Evolutionary conservation across 2,329 filamentous ascomycete species (phyloP), one percentile per base, ranked within the genome.

Genomic region (Lecanicillium sp.): DNA sequence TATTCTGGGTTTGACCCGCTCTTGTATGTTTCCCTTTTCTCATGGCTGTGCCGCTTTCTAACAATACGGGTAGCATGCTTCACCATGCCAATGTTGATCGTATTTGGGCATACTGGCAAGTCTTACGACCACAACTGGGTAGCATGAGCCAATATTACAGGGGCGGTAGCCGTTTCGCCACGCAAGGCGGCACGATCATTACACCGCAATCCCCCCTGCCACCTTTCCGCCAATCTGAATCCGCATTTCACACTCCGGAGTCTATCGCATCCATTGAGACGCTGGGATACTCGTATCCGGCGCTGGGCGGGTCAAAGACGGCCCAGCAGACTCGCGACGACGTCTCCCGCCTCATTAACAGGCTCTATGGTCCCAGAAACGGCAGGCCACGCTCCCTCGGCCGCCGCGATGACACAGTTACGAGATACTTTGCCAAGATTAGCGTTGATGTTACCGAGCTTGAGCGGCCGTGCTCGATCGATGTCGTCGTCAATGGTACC

Each of bases 61-160:
- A 25, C 37, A 2, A 41, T 17, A 18, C 3, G 7, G 11, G 4
- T 18, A 60, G 58, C 47, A 65, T 64, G 65, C 51, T 71, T 18
- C 68, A 71, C 43, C 70, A 71, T 58, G 57, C 67, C 50, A 77
- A 84, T 48, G 68, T 84, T 39, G 78, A 84, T 49, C 72, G 79
- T 29, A 63, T 84, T 28, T 81, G 79, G 58, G 69, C 75, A n/a
- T 65, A 71, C 48, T 74, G 64, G 65, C 61, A 71, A 49, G 61
- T 60, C 19, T 62, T 73, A 36, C 49, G 54, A 41, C 64, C 63
- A 17, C 43, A 49, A 33, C 46, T 58, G 43, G 45, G 50, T 38
- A 51, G 62, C 20, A 64, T 68, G 49, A 48, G 41, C 22, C 46
- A 44, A 33, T 53, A 60, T 5, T 67, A 66, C 46, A 30, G 15